phyloP scores from a whole-genome alignment of 305 asterid species.

The Fraxinus angustifolia region DNA sequence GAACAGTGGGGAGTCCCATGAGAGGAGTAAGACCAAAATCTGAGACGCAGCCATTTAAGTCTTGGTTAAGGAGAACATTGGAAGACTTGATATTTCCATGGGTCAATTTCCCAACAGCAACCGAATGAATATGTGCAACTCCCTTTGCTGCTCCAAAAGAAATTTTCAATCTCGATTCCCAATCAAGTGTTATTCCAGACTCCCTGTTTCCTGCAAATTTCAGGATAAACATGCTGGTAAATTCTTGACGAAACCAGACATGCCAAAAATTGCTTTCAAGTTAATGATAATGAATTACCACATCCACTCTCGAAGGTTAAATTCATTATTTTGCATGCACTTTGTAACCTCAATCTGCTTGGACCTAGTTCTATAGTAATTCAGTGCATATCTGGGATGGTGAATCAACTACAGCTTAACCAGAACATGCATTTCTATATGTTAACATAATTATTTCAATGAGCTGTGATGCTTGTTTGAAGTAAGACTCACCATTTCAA shows the following conservation, averaged over 20 bases:
- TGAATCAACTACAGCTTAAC: not conserved
- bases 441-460: not conserved
- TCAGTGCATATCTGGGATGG: not conserved
- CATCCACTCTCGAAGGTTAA: not conserved
- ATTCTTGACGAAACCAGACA: constrained; percentile 4
- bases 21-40: constrained; percentile 61
- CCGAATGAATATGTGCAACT: constrained; percentile 60
- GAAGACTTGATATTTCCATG: constrained; percentile 84
- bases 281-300: not conserved
- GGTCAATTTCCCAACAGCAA: constrained; percentile 32
- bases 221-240: constrained; percentile 1
- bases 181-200: constrained; percentile 49
- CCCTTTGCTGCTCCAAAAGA: constrained; percentile 71
- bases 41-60: constrained; percentile 42
- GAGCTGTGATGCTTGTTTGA: not conserved
- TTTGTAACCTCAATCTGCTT: not conserved
- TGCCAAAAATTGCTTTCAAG: not conserved
- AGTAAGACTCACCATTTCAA: not conserved
- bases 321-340: not conserved
- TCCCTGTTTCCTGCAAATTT: constrained; percentile 51
- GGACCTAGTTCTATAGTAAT: not conserved
- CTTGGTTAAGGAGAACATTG: constrained; percentile 53
- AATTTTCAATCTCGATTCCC: constrained; percentile 68
- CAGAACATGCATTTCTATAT: not conserved
- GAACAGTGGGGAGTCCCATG: constrained; percentile 36